phyloP scores from a whole-genome alignment of 208 protist species.

The Angomonas ambiguus region DNA sequence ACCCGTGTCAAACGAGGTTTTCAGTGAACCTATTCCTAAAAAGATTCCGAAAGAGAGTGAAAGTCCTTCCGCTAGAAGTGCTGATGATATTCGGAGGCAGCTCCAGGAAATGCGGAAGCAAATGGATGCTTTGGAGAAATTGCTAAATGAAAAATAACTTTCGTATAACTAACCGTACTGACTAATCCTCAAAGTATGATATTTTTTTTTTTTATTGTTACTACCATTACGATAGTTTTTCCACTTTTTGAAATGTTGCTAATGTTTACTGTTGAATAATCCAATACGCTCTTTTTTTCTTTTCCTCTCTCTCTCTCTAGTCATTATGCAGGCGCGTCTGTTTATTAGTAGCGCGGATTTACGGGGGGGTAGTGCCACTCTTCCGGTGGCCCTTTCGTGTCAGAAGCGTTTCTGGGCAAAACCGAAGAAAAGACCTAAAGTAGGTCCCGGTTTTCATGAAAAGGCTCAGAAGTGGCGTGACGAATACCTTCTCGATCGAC shows the following conservation, averaged over 20 bases:
- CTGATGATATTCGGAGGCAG: constrained; percentile 26
- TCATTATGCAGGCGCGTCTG: constrained; percentile 15
- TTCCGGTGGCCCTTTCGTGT: constrained; percentile 23
- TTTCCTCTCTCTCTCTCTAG: neutral
- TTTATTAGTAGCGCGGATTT: constrained; percentile 63
- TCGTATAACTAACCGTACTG: neutral
- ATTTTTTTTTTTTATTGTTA: constrained; percentile 5
- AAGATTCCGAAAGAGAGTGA: neutral
- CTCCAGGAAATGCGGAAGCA: constrained; percentile 51
- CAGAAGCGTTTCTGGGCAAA: constrained; percentile 86
- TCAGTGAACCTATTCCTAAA: neutral
- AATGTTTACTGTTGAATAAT: neutral
- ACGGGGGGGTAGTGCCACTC: constrained; percentile 22
- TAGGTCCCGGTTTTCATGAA: constrained; percentile 81
- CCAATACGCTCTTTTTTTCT: neutral
- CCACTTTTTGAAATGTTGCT: too few species aligned
- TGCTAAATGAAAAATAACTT: constrained; percentile 28
- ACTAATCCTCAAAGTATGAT: neutral
- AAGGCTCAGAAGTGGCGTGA: constrained; percentile 89
- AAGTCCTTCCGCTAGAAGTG: neutral
- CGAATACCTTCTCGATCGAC: constrained; percentile 84
- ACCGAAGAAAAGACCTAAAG: constrained; percentile 88
- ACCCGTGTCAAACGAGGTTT: neutral
- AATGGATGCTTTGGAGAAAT: constrained; percentile 47
- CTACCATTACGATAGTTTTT: neutral